These are phyloP conservation scores for Macadamia tetraphylla DNA, from an alignment of 164 flowering plant genomes.

Conservation along the genomic window DNA sequence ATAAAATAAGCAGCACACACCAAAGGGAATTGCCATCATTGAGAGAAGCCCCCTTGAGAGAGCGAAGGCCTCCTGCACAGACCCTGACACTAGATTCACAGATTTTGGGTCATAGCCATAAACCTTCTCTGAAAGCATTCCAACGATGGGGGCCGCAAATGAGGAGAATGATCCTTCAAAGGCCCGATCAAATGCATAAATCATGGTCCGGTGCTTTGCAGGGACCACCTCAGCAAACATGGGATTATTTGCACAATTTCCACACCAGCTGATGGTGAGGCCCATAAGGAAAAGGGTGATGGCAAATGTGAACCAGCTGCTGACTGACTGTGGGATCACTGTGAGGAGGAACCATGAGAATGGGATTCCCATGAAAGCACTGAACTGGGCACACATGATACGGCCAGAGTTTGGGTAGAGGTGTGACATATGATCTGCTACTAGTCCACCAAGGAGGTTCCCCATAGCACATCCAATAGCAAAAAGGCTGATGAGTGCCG, in stretches of 20 bases:
- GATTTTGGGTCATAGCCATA: conserved; percentile 79
- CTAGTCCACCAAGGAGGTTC: conserved; percentile 67
- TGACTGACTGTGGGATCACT: conserved; percentile 61
- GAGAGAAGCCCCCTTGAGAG: conserved; percentile 80
- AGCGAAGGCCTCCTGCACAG: conserved; percentile 66
- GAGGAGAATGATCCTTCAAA: conserved; percentile 91
- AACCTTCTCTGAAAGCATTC: conserved; percentile 78
- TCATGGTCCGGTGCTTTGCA: conserved; percentile 82
- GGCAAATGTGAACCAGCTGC: conserved; percentile 51
- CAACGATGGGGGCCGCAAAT: conserved; percentile 90
- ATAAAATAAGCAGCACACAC: conserved; percentile 75
- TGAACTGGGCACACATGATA: conserved; percentile 95
- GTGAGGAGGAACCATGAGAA: conserved; percentile 74
- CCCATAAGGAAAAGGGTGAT: conserved; percentile 81
- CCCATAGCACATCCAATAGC: conserved; percentile 83
- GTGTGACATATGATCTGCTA: conserved; percentile 65
- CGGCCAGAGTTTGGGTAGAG: conserved; percentile 76
- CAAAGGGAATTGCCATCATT: conserved; percentile 88
- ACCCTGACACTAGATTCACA: conserved; percentile 50
- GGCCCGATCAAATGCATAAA: conserved; percentile 95
- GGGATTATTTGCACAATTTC: conserved; percentile 76
- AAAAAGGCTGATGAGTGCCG: conserved; percentile 73
- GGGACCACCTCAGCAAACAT: conserved; percentile 98
- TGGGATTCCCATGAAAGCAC: conserved; percentile 94
- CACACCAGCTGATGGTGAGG: conserved; percentile 87